phyloP scores from a whole-genome alignment of 1,284 basidiomycete genomes.

The Inonotus hispidus region DNA sequence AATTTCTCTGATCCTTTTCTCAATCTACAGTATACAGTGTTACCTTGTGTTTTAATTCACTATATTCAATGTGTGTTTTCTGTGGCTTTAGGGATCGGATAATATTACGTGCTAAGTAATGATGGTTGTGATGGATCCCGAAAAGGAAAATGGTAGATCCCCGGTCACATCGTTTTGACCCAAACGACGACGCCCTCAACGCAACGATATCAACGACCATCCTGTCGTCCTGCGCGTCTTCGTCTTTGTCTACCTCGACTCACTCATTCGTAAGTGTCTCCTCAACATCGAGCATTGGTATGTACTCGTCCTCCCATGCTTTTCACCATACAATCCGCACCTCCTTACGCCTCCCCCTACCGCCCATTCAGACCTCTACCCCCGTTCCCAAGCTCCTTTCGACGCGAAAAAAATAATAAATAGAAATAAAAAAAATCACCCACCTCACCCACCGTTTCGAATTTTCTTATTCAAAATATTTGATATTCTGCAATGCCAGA shows the following conservation, averaged over 20 bases:
- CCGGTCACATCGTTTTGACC: background rate
- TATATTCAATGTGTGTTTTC: background rate
- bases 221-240: background rate
- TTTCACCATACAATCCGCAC: conserved; percentile 17
- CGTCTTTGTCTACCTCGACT: background rate
- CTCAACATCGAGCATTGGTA: conserved; percentile 12
- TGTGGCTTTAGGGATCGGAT: too few species aligned
- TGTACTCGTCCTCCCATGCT: conserved; percentile 6
- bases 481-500: conserved; percentile 23
- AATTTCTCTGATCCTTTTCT: background rate
- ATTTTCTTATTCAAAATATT: conserved; percentile 16
- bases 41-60: background rate
- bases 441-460: conserved; percentile 1
- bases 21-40: background rate
- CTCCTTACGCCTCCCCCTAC: conserved; percentile 16
- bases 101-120: background rate
- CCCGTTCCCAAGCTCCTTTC: conserved; percentile 18
- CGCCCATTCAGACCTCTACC: conserved; percentile 16
- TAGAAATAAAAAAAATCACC: background rate
- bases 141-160: background rate
- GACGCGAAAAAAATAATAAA: conserved; percentile 12
- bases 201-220: background rate
- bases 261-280: background rate
- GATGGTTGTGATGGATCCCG: background rate
- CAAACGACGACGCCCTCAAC: background rate